Conservation (phyloP, 768 basidiomycete species). For the Hericium alpestre region DNA sequence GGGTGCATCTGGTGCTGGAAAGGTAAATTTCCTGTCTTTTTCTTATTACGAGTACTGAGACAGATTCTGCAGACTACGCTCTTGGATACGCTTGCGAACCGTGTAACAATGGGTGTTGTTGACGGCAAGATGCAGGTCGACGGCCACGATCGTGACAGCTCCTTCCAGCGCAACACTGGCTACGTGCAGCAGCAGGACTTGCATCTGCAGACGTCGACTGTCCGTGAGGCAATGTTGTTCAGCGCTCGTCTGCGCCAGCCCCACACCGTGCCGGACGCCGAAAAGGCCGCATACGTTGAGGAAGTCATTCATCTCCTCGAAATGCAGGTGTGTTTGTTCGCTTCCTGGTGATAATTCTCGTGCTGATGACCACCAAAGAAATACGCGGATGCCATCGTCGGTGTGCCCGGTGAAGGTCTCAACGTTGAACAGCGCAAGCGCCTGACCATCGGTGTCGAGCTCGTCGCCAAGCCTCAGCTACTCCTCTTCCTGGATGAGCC, state of each 20-base stretch:
- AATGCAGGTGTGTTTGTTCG: neutral
- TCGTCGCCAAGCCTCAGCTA: neutral
- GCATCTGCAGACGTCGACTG: conserved; percentile 67
- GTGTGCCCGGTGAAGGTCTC: neutral
- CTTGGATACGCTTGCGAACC: conserved; percentile 36
- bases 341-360: neutral
- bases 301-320: neutral
- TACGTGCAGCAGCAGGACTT: conserved; percentile 84
- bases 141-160: conserved; percentile 40
- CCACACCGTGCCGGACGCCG: conserved; percentile 44
- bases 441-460: neutral
- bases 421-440: neutral
- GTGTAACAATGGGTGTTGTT: conserved; percentile 27
- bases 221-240: conserved; percentile 71
- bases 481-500: conserved; percentile 72
- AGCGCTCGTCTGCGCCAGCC: conserved; percentile 77
- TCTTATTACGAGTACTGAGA: neutral
- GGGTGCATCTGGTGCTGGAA: conserved; percentile 51
- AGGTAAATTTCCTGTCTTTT: conserved; percentile 15
- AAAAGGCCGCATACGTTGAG: conserved; percentile 58
- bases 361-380: neutral
- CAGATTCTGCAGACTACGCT: conserved; percentile 30
- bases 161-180: conserved; percentile 32
- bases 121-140: conserved; percentile 35
- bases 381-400: neutral